phyloP scores from a whole-genome alignment of 73 alveolate species.

The Paraurostyla sp. region DNA sequence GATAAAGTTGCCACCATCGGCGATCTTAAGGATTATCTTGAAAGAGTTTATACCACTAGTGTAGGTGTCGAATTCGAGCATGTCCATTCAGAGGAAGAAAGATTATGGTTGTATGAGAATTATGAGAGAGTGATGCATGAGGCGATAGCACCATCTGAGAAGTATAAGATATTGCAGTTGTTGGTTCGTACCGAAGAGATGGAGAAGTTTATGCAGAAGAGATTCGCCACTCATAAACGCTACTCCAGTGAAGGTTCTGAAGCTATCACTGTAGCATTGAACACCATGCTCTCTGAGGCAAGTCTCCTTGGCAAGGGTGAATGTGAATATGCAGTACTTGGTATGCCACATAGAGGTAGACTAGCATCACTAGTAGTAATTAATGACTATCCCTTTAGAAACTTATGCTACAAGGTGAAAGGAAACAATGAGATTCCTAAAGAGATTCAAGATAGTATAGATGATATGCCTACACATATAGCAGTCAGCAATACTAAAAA shows the following conservation, averaged over 20 bases:
- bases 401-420: slow-evolving; percentile 78
- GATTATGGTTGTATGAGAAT: slow-evolving; percentile 85
- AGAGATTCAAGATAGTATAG: slow-evolving; percentile 72
- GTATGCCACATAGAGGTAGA: slow-evolving; percentile 93
- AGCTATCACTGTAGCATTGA: slow-evolving; percentile 75
- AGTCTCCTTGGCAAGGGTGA: slow-evolving; percentile 55
- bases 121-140: slow-evolving; percentile 76
- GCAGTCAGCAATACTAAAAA: slow-evolving; percentile 78
- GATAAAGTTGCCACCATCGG: slow-evolving; percentile 51
- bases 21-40: slow-evolving; percentile 73
- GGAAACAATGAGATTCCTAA: slow-evolving; percentile 84
- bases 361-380: slow-evolving; percentile 69
- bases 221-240: slow-evolving; percentile 83
- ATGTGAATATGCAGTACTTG: slow-evolving; percentile 76
- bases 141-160: slow-evolving; percentile 68
- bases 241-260: slow-evolving; percentile 93
- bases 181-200: slow-evolving; percentile 78
- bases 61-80: slow-evolving; percentile 89
- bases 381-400: slow-evolving; percentile 81
- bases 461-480: slow-evolving; percentile 88
- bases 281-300: slow-evolving; percentile 79
- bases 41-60: slow-evolving; percentile 72
- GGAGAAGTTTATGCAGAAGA: slow-evolving; percentile 81
- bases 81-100: slow-evolving; percentile 81
- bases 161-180: slow-evolving; percentile 64